These are phyloP conservation scores for Colletotrichum sp. DNA, from an alignment of 2,329 filamentous ascomycete species.

Conservation along the genomic window DNA sequence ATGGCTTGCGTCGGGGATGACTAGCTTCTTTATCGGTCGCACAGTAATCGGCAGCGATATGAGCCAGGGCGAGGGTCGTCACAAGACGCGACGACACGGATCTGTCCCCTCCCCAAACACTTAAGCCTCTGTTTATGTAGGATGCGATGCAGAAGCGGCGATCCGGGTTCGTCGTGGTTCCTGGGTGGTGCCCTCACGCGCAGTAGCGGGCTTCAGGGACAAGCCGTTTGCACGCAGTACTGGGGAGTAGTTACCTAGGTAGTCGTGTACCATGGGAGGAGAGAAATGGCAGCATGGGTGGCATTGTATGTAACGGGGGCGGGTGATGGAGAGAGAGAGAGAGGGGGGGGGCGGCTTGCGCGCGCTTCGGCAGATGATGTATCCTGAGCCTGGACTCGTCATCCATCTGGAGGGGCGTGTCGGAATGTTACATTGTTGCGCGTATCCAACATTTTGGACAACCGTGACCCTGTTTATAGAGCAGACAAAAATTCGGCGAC, in stretches of 20 bases:
- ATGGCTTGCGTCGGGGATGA: neutral
- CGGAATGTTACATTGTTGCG: neutral
- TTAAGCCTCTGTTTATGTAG: neutral
- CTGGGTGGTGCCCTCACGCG: neutral
- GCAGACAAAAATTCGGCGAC: neutral
- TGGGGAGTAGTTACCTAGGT: no score
- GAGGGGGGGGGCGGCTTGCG: neutral
- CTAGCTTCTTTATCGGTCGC: neutral
- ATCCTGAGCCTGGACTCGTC: constrained; percentile 5
- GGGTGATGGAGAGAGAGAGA: neutral
- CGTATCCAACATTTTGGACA: neutral
- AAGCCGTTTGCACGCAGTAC: neutral
- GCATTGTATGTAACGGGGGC: neutral
- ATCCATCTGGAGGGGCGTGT: neutral
- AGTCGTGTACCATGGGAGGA: neutral
- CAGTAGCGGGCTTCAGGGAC: neutral
- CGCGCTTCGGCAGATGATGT: constrained; percentile 13
- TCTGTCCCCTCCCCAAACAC: constrained; percentile 1
- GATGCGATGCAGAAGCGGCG: constrained; percentile 9
- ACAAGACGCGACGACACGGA: neutral
- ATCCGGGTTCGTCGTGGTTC: constrained; percentile 3
- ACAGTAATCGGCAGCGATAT: neutral
- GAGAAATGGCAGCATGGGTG: neutral
- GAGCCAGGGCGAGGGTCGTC: neutral
- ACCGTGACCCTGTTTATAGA: neutral